phyloP scores from a whole-genome alignment of 805 yeast species.

The Tetrapisispora phaffii region DNA sequence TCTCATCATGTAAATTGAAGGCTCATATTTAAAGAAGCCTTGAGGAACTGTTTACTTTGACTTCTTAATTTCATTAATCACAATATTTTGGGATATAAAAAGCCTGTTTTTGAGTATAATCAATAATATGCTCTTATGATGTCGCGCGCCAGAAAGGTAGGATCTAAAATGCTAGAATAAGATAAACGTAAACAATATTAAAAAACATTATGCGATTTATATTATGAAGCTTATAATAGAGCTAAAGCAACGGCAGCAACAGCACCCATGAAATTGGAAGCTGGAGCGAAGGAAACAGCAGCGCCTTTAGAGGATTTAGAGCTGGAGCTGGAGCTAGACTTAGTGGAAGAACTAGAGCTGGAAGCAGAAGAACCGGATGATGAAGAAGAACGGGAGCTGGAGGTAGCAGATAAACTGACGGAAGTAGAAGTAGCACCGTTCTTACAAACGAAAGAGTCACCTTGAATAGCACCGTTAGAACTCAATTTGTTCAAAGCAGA shows the following conservation, averaged over 20 bases:
- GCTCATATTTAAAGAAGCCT: background rate
- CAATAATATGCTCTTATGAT: background rate
- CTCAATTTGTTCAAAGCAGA: slow-evolving; percentile 59
- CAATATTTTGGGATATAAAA: background rate
- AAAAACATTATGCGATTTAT: too few relatives aligned
- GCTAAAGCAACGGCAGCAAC: slow-evolving; percentile 43
- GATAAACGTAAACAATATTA: too few relatives aligned
- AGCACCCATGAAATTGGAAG: slow-evolving; percentile 36
- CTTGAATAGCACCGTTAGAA: slow-evolving; percentile 75
- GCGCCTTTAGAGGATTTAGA: background rate
- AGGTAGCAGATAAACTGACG: slow-evolving; percentile 27
- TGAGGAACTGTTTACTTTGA: background rate
- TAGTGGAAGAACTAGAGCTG: slow-evolving; percentile 6
- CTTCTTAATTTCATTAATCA: background rate
- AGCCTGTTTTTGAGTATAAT: background rate
- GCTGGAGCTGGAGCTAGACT: slow-evolving; percentile 1
- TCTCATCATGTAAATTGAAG: background rate
- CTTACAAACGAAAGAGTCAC: slow-evolving; percentile 74
- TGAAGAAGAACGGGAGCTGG: slow-evolving; percentile 22
- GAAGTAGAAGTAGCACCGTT: slow-evolving; percentile 49
- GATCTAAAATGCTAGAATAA: background rate
- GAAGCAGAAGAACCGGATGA: too few relatives aligned
- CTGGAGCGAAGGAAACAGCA: slow-evolving; percentile 1
- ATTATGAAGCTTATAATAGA: slow-evolving; percentile 33
- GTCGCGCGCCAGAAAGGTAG: background rate